Conservation (phyloP, 345 rosid species). For the Populus ilicifolia region DNA sequence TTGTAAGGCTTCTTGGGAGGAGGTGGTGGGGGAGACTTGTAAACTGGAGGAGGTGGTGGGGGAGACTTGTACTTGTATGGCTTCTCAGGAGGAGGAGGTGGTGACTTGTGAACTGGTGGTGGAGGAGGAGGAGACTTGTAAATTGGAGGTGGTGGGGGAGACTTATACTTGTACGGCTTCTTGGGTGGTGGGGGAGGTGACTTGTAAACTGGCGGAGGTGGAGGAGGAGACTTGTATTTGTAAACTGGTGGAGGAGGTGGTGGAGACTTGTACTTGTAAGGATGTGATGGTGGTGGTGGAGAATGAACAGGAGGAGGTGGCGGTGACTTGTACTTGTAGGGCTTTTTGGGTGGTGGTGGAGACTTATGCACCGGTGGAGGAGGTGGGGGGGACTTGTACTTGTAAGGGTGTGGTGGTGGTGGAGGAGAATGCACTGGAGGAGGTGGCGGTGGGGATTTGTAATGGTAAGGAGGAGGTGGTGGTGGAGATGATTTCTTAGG, state of each 20-base stretch:
- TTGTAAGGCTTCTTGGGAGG: constrained; percentile 2
- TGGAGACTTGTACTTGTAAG: constrained; percentile 23
- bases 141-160: neutral
- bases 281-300: constrained; percentile 14
- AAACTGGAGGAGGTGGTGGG: neutral
- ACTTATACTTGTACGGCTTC: neutral
- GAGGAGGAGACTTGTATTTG: constrained; percentile 2
- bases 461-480: constrained; percentile 29
- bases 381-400: constrained; percentile 5
- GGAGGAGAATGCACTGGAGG: constrained; percentile 3
- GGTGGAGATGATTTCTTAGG: constrained; percentile 19
- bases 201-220: constrained; percentile 3
- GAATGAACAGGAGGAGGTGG: constrained; percentile 21
- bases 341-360: constrained; percentile 21
- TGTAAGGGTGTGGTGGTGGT: neutral
- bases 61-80: neutral
- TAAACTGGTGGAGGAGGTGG: constrained; percentile 14
- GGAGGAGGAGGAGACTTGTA: neutral
- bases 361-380: neutral
- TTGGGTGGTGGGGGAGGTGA: constrained; percentile 4
- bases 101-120: neutral
- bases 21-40: neutral
- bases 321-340: constrained; percentile 22
- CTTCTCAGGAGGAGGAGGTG: neutral
- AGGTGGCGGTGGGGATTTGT: constrained; percentile 11